Conservation (phyloP, 2,329 filamentous ascomycete species). For the Phialophora expanda region DNA sequence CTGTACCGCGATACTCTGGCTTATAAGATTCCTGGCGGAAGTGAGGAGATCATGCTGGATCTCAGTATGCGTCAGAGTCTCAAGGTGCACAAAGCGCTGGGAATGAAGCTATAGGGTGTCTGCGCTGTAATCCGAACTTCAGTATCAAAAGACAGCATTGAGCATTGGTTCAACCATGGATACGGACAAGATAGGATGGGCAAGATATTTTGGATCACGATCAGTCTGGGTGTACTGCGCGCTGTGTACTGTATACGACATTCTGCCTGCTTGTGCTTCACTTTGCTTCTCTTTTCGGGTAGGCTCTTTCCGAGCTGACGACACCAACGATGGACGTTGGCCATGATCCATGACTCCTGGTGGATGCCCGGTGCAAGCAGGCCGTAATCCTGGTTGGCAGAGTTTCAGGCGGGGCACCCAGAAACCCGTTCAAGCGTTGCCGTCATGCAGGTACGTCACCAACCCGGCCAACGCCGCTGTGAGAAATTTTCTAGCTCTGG, state of each 20-base stretch:
- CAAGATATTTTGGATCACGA: background rate
- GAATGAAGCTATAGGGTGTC: slow-evolving; percentile 82
- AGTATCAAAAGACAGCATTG: background rate
- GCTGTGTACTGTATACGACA: background rate
- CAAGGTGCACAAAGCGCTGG: slow-evolving; percentile 85
- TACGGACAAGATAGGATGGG: background rate
- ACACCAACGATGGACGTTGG: background rate
- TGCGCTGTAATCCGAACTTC: background rate
- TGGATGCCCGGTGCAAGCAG: background rate
- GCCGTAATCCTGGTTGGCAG: slow-evolving; percentile 7
- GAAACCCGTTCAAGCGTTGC: slow-evolving; percentile 7
- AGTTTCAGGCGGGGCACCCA: slow-evolving; percentile 16
- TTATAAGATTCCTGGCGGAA: slow-evolving; percentile 94
- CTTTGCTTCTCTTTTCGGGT: background rate
- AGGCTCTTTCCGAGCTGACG: background rate
- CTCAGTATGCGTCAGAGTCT: slow-evolving; percentile 89
- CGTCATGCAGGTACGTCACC: slow-evolving; percentile 26
- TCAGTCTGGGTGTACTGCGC: background rate
- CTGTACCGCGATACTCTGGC: slow-evolving; percentile 94
- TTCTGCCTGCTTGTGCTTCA: background rate
- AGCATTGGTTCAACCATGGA: background rate
- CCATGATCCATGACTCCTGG: background rate
- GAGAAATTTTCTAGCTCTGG: slow-evolving; percentile 6
- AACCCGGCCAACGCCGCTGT: background rate
- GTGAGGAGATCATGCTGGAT: slow-evolving; percentile 98